A percentile compares a stretch with the other conserved stretches of the same genome.
phyloP scores from a whole-genome alignment of 2,329 filamentous ascomycete species.

The Botrytis hyacinthi region DNA sequence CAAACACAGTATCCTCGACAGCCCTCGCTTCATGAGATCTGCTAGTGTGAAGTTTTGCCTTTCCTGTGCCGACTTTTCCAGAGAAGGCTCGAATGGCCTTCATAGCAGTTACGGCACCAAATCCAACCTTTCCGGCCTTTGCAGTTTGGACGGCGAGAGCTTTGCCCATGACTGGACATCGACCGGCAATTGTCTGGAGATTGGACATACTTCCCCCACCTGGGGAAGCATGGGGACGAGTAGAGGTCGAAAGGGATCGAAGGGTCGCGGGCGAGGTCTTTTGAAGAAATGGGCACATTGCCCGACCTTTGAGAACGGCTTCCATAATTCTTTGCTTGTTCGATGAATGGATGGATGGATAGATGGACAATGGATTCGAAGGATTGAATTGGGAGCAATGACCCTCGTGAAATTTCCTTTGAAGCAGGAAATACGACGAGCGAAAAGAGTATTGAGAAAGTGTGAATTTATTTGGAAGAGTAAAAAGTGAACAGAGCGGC shows the following conservation, averaged over 20 bases:
- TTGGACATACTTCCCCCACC: conserved; percentile 95
- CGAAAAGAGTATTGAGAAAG: not conserved
- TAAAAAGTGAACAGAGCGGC: not conserved
- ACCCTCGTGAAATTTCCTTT: not conserved
- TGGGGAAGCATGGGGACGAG: conserved; percentile 55
- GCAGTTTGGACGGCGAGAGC: conserved; percentile 83
- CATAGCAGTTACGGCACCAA: conserved; percentile 45
- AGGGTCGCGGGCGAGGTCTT: conserved; percentile 89
- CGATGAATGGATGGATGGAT: not conserved
- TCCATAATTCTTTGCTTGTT: conserved; percentile 16
- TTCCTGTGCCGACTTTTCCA: conserved; percentile 52
- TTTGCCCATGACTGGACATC: conserved; percentile 99
- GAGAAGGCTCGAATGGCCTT: conserved; percentile 53
- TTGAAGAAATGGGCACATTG: conserved; percentile 96
- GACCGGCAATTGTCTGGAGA: conserved; percentile 87
- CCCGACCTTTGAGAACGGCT: conserved; percentile 22
- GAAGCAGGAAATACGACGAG: not conserved
- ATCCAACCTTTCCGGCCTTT: conserved; percentile 47
- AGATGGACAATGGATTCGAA: not conserved
- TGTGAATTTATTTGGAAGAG: not conserved
- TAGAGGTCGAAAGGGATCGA: conserved; percentile 77
- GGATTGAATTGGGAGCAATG: not conserved
- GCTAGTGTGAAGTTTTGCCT: conserved; percentile 80
- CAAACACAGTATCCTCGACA: conserved; percentile 58
- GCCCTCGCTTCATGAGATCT: conserved; percentile 73